Evolutionary conservation across 768 basidiomycete species (phyloP).

Genomic region (Candolleomyces aberdarensis): DNA sequence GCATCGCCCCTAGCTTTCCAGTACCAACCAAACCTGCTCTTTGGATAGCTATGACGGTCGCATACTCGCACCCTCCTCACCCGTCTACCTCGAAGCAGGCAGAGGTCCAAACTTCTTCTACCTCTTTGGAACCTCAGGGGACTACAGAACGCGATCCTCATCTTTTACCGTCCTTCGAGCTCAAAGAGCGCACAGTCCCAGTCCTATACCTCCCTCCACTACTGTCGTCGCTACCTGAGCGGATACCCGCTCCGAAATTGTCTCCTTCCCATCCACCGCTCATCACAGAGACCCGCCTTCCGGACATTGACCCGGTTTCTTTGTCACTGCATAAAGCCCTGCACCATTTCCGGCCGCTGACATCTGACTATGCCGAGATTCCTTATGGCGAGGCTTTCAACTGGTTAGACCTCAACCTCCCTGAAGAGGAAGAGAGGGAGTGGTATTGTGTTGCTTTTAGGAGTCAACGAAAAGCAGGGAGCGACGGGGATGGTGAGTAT

Average conservation of each 20-base stretch:
- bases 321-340: conserved; percentile 83
- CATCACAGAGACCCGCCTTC: conserved; percentile 71
- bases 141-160: conserved; percentile 48
- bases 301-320: conserved; percentile 82
- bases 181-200: conserved; percentile 34
- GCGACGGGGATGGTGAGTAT: conserved; percentile 61
- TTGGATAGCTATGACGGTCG: conserved; percentile 19
- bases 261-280: conserved; percentile 30
- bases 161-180: conserved; percentile 48
- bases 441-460: conserved; percentile 95
- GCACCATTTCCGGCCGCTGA: conserved; percentile 67
- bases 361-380: conserved; percentile 54
- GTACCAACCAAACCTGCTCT: neutral
- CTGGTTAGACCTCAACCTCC: conserved; percentile 71
- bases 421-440: conserved; percentile 69
- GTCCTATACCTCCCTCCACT: conserved; percentile 84
- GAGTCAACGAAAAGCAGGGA: conserved; percentile 68
- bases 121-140: conserved; percentile 8
- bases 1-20: neutral
- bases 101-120: neutral
- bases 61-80: conserved; percentile 33
- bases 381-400: conserved; percentile 84
- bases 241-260: conserved; percentile 26
- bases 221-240: conserved; percentile 67
- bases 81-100: conserved; percentile 12